Percentiles rank a stretch among this genome's conserved stretches.
Evolutionary conservation across 2,329 filamentous ascomycete species (phyloP).

Genomic region (Ophiostoma triangulosporum): DNA sequence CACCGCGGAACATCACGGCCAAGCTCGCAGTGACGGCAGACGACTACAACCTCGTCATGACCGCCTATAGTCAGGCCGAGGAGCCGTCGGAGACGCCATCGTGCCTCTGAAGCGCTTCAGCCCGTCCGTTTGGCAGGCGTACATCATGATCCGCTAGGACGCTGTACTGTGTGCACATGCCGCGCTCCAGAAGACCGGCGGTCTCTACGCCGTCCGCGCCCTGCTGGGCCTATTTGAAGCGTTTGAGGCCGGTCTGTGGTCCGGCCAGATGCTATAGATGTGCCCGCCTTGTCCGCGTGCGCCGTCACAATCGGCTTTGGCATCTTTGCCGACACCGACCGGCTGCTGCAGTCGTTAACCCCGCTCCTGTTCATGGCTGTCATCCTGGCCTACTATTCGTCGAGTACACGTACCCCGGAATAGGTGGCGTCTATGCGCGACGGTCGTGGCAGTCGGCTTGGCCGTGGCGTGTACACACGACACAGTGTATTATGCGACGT

Average conservation of each 20-base stretch:
- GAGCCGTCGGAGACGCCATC: conserved; percentile 67
- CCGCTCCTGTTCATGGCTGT: conserved; percentile 7
- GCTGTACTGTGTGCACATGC: conserved; percentile 39
- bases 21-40: conserved; percentile 26
- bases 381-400: conserved; percentile 7
- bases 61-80: conserved; percentile 56
- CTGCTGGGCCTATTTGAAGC: conserved; percentile 52
- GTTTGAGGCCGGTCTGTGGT: conserved; percentile 52
- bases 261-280: conserved; percentile 40
- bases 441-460: conserved; percentile 33
- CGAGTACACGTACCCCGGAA: conserved; percentile 8
- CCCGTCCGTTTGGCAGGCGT: conserved; percentile 60
- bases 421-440: conserved; percentile 24
- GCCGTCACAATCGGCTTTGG: conserved; percentile 3
- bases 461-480: conserved; percentile 37
- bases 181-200: conserved; percentile 33
- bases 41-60: conserved; percentile 26
- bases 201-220: conserved; percentile 36
- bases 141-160: conserved; percentile 53
- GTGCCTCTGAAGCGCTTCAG: conserved; percentile 60
- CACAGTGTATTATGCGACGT: conserved; percentile 27
- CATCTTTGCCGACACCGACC: conserved; percentile 2
- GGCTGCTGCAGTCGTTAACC: conserved; percentile 4
- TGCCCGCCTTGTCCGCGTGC: conserved; percentile 14
- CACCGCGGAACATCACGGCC: conserved; percentile 26